Evolutionary conservation across 495 filamentous ascomycete species (phyloP).

Genomic region (Lepraria neglecta): DNA sequence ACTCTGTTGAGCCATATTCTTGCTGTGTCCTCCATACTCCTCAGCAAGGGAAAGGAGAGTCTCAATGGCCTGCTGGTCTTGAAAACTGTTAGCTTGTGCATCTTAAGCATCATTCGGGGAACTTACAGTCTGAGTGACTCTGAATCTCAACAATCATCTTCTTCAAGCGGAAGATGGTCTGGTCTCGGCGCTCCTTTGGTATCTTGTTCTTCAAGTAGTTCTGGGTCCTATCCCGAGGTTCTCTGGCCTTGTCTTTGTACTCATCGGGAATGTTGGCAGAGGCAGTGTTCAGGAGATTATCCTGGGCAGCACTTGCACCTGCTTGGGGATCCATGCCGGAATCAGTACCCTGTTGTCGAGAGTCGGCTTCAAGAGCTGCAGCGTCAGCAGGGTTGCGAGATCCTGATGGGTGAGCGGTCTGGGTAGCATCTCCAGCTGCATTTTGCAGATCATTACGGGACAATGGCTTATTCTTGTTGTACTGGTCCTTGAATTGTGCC

Average conservation of each 20-base stretch:
- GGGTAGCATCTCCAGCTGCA: slow-evolving; percentile 49
- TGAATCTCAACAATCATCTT: slow-evolving; percentile 98
- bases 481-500: slow-evolving; percentile 53
- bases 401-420: slow-evolving; percentile 45
- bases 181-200: slow-evolving; percentile 88
- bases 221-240: slow-evolving; percentile 52
- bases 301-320: slow-evolving; percentile 44
- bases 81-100: slow-evolving; percentile 16
- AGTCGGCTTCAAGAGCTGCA: slow-evolving; percentile 40
- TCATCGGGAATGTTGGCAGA: slow-evolving; percentile 55
- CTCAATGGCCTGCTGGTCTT: slow-evolving; percentile 77
- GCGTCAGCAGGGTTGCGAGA: slow-evolving; percentile 46
- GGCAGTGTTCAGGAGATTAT: slow-evolving; percentile 45
- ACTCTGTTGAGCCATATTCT: slow-evolving; percentile 55
- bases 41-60: slow-evolving; percentile 80
- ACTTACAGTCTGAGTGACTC: slow-evolving; percentile 77
- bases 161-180: slow-evolving; percentile 87
- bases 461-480: slow-evolving; percentile 56
- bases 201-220: slow-evolving; percentile 78
- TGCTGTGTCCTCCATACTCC: slow-evolving; percentile 72
- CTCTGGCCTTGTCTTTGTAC: slow-evolving; percentile 50
- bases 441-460: slow-evolving; percentile 48
- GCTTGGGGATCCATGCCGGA: slow-evolving; percentile 50
- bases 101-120: not conserved
- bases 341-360: slow-evolving; percentile 39